Evolutionary conservation across 495 filamentous ascomycete species (phyloP), one percentile per base, ranked within the genome.

Genomic region (Tuber magnatum): DNA sequence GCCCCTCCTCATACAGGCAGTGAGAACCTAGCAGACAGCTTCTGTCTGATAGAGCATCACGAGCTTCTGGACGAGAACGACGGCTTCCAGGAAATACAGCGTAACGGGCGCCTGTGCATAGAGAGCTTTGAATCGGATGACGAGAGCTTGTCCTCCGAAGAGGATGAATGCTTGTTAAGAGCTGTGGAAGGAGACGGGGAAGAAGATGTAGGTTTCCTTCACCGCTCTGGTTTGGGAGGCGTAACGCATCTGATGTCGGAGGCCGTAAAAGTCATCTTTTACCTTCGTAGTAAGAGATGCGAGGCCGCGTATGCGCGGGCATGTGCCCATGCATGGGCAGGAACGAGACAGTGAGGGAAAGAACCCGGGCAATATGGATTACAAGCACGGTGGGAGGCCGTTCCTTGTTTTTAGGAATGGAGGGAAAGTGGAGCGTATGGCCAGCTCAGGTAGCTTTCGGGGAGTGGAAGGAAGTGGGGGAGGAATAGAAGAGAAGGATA

Each of bases 391-490:
- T 61, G 51, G 51, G 51, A 61, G 32, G 32, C 51, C 51, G 51
- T 61, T 61, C n/a, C n/a, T 61, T 32, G 3, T 61, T 61, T 61
- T 28, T 2, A 61, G 3, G 51, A 32, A 12, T 28, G 51, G 2
- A n/a, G 51, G n/a, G 51, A 14, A 4, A n/a, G n/a, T 14, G 12
- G 51, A 32, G 51, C 51, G 12, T 61, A 1, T 28, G 28, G 10
- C 51, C 12, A 32, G 51, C 51, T 61, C 51, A 61, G 51, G 51
- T 32, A 61, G n/a, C 51, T 16, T 10, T 28, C 28, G 10, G n/a
- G 41, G 73, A 46, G 73, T 43, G 16, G 73, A 56, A 56, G 69
- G 73, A 72, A 18, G 43, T 41, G 16, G 69, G 73, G 51, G n/a
- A 32, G 51, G n/a, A 61, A 28, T 61, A 61, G n/a, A 32, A 32